Evolutionary conservation across 495 filamentous ascomycete species (phyloP).

Genomic region (Aspergillus baeticus): DNA sequence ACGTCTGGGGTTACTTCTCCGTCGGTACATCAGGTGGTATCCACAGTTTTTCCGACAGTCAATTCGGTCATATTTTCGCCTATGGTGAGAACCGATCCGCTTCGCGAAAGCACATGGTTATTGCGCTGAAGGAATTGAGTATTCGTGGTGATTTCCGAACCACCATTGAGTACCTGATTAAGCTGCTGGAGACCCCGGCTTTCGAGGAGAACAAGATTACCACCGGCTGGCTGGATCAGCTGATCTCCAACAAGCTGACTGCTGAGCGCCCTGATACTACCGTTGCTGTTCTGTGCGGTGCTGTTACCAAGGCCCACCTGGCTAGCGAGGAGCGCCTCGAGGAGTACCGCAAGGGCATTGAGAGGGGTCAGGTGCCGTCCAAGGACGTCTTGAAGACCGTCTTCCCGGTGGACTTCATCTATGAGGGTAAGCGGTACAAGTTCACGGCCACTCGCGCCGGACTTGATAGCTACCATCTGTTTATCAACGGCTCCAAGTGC

Average conservation of each 20-base stretch:
- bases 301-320: constrained; percentile 91
- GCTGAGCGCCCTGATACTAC: constrained; percentile 92
- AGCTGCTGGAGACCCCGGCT: constrained; percentile 95
- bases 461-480: constrained; percentile 92
- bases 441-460: constrained; percentile 96
- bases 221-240: constrained; percentile 97
- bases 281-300: constrained; percentile 88
- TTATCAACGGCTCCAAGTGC: constrained; percentile 98
- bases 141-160: constrained; percentile 99
- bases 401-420: constrained; percentile 98
- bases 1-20: constrained; percentile 99
- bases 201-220: constrained; percentile 99
- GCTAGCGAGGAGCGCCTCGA: constrained; percentile 83
- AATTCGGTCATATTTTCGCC: constrained; percentile 99
- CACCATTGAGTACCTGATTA: constrained; percentile 98
- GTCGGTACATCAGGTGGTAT: constrained; percentile 95
- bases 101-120: constrained; percentile 98
- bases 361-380: constrained; percentile 94
- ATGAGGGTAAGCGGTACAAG: constrained; percentile 93
- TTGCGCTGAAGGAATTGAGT: constrained; percentile 96
- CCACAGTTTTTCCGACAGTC: constrained; percentile 98
- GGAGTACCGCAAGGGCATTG: constrained; percentile 85
- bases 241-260: constrained; percentile 96
- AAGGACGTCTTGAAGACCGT: constrained; percentile 98
- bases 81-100: constrained; percentile 96